phyloP scores from a whole-genome alignment of 495 filamentous ascomycete species.

The Darksidea phi region DNA sequence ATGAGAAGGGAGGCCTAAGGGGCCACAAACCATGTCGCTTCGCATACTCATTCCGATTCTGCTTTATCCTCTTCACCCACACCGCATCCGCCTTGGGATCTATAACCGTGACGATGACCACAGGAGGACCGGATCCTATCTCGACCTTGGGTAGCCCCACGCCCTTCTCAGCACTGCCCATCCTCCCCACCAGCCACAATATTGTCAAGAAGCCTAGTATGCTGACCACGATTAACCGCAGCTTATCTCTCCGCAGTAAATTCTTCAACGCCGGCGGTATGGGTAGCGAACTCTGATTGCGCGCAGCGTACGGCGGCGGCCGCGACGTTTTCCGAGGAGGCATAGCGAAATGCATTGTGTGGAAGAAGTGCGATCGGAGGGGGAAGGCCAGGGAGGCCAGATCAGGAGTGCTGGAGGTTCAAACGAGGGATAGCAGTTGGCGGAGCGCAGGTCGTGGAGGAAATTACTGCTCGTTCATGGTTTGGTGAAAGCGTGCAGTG shows the following conservation, averaged over 20 bases:
- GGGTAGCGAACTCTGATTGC: constrained; percentile 46
- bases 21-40: constrained; percentile 74
- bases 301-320: constrained; percentile 57
- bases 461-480: neutral
- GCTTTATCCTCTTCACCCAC: constrained; percentile 68
- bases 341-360: constrained; percentile 83
- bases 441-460: neutral
- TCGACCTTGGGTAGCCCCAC: constrained; percentile 29
- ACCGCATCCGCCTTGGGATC: constrained; percentile 60
- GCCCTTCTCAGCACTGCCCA: constrained; percentile 17
- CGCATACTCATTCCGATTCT: constrained; percentile 86
- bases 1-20: neutral
- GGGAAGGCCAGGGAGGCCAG: constrained; percentile 29
- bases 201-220: constrained; percentile 57
- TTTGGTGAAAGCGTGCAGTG: neutral
- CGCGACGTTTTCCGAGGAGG: constrained; percentile 79
- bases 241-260: constrained; percentile 62
- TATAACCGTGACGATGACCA: constrained; percentile 85
- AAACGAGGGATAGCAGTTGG: constrained; percentile 26
- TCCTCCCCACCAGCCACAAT: constrained; percentile 55
- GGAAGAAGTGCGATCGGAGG: neutral
- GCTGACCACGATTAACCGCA: constrained; percentile 61
- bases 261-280: constrained; percentile 26
- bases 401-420: constrained; percentile 6
- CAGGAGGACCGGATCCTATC: constrained; percentile 65